These are phyloP conservation scores for Lotmaria passim DNA, from an alignment of 208 protist genomes.

Conservation along the genomic window DNA sequence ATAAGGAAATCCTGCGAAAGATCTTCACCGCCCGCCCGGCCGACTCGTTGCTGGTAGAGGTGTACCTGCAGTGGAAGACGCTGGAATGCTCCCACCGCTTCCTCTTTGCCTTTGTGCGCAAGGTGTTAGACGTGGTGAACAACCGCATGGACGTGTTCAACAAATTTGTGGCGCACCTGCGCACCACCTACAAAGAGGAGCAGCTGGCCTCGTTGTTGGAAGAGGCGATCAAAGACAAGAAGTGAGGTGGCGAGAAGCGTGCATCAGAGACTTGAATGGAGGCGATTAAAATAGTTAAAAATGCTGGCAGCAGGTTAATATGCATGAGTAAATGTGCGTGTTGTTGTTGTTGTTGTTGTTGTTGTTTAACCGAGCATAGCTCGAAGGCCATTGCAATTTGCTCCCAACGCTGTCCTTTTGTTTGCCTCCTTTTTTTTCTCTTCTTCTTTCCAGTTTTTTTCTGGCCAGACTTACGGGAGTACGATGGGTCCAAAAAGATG, in stretches of 20 bases:
- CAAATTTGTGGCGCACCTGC: slow-evolving; percentile 50
- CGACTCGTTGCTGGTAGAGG: slow-evolving; percentile 62
- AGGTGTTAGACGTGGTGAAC: slow-evolving; percentile 37
- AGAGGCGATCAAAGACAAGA: slow-evolving; percentile 41
- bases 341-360: too few relatives aligned
- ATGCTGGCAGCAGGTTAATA: too few relatives aligned
- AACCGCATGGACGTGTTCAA: slow-evolving; percentile 45
- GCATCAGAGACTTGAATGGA: too few relatives aligned
- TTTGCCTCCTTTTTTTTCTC: too few relatives aligned
- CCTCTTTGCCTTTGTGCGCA: slow-evolving; percentile 60
- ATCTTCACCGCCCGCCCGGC: slow-evolving; percentile 46
- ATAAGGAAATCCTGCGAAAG: slow-evolving; percentile 74
- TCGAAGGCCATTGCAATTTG: too few relatives aligned
- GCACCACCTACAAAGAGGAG: slow-evolving; percentile 44
- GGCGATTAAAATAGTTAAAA: too few relatives aligned
- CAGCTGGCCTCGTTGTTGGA: slow-evolving; percentile 37
- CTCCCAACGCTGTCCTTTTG: too few relatives aligned
- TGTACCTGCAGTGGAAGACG: slow-evolving; percentile 72
- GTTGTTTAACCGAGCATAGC: too few relatives aligned
- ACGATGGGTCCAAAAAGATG: too few relatives aligned
- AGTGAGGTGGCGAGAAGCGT: background rate
- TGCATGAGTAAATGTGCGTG: too few relatives aligned
- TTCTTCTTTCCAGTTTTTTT: too few relatives aligned
- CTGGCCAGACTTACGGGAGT: too few relatives aligned
- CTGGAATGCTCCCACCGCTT: slow-evolving; percentile 57